Conservation (phyloP, 2,329 filamentous ascomycete genomes). For the Leptographium wingfieldii region DNA sequence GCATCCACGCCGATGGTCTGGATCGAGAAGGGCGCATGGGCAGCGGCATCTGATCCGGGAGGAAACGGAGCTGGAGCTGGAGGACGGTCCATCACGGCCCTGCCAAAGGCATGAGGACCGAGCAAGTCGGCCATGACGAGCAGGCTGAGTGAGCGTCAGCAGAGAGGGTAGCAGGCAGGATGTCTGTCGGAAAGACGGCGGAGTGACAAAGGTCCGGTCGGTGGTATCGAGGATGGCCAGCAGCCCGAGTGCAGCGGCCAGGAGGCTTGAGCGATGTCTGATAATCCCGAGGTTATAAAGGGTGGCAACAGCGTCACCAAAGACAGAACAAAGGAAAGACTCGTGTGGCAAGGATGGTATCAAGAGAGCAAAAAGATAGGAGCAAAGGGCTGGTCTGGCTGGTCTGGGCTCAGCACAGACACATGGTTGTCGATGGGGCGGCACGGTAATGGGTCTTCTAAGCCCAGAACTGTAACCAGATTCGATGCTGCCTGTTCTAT, state of each 20-base stretch:
- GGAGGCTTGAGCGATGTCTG: background rate
- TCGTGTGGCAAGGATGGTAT: too few species aligned
- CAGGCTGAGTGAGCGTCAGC: background rate
- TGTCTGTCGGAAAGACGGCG: too few species aligned
- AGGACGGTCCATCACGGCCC: background rate
- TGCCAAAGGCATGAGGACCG: background rate
- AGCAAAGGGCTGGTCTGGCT: too few species aligned
- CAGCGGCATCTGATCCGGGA: background rate
- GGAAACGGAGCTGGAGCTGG: background rate
- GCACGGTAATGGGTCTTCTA: background rate
- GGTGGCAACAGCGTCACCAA: background rate
- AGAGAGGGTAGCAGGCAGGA: too few species aligned
- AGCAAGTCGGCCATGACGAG: background rate
- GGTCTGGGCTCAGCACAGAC: background rate
- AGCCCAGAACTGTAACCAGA: background rate
- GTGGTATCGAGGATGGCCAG: background rate
- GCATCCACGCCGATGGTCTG: constrained; percentile 7
- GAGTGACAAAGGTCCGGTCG: too few species aligned
- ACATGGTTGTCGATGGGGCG: background rate
- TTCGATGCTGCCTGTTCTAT: background rate
- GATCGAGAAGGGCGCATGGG: constrained; percentile 4
- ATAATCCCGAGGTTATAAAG: background rate
- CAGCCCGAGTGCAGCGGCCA: background rate
- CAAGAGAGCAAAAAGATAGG: too few species aligned
- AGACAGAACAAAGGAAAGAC: background rate